A percentile compares a stretch with the other conserved stretches of the same genome.
These are phyloP conservation scores for Paracamarosporium sp. DNA, from an alignment of 2,329 filamentous ascomycete species.

Conservation along the genomic window DNA sequence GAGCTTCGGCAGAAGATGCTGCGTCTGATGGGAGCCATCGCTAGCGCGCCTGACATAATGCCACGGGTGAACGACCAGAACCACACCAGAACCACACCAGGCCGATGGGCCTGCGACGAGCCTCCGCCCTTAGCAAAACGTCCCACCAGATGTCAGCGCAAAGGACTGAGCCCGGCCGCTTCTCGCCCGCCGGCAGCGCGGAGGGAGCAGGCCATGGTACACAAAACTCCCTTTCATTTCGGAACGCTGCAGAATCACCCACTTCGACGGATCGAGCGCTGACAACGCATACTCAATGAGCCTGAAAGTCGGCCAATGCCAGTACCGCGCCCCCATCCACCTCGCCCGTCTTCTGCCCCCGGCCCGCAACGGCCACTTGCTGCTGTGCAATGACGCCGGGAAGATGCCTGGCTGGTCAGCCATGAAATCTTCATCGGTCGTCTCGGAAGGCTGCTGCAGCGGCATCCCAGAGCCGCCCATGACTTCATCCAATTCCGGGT, in stretches of 20 bases:
- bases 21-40: not conserved
- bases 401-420: constrained; percentile 29
- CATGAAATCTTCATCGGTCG: constrained; percentile 29
- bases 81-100: constrained; percentile 17
- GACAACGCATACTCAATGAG: constrained; percentile 45
- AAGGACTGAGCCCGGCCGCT: constrained; percentile 14
- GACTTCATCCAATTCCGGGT: constrained; percentile 26
- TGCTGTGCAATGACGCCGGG: constrained; percentile 32
- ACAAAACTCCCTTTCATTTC: constrained; percentile 49
- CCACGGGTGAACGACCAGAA: constrained; percentile 18
- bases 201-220: constrained; percentile 30
- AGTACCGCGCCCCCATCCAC: constrained; percentile 29
- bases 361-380: constrained; percentile 30
- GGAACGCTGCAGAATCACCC: constrained; percentile 46
- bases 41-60: constrained; percentile 12
- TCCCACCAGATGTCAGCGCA: constrained; percentile 27
- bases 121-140: constrained; percentile 22
- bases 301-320: constrained; percentile 44
- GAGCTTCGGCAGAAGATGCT: constrained; percentile 37
- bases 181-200: constrained; percentile 19
- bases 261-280: constrained; percentile 40
- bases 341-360: constrained; percentile 28
- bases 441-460: constrained; percentile 25
- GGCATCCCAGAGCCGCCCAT: constrained; percentile 23
- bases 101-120: constrained; percentile 19